A percentile compares a stretch with the other conserved stretches of the same genome.
phyloP scores from a whole-genome alignment of 768 basidiomycete species.

The Artomyces pyxidatus region DNA sequence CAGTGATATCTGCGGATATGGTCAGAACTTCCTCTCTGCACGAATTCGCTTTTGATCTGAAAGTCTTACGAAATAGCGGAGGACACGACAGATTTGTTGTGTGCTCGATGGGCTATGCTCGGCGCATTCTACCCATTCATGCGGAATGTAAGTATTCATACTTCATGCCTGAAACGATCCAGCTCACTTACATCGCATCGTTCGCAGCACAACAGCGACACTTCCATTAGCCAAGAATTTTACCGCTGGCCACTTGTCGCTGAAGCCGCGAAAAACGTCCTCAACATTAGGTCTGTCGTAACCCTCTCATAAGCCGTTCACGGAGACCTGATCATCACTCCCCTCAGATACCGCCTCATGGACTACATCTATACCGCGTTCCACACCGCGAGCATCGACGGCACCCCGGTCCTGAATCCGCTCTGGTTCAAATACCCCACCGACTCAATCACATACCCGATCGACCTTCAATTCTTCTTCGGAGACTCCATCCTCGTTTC shows the following conservation, averaged over 20 bases:
- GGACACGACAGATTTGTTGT: constrained; percentile 60
- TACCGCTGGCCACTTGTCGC: constrained; percentile 55
- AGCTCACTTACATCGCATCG: constrained; percentile 10
- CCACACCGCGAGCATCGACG: constrained; percentile 47
- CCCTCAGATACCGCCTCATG: constrained; percentile 51
- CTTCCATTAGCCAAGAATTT: constrained; percentile 54
- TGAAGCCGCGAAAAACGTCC: constrained; percentile 48
- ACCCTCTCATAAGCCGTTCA: not conserved
- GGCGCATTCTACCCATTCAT: constrained; percentile 77
- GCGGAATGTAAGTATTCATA: constrained; percentile 46
- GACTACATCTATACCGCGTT: constrained; percentile 70
- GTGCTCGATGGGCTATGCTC: constrained; percentile 70
- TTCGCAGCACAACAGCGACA: constrained; percentile 49
- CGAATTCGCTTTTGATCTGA: not conserved
- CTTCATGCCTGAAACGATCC: not conserved
- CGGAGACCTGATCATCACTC: not conserved
- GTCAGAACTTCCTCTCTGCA: constrained; percentile 24
- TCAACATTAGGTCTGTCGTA: constrained; percentile 49
- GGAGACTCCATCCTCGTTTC: constrained; percentile 61
- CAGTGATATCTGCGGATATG: constrained; percentile 64
- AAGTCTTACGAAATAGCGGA: constrained; percentile 27
- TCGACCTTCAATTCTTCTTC: constrained; percentile 65
- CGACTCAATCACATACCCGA: constrained; percentile 46
- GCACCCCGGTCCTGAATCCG: constrained; percentile 59
- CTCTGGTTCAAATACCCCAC: constrained; percentile 62